Percentiles rank a stretch among this genome's conserved stretches.
phyloP scores from a whole-genome alignment of 768 basidiomycete genomes.

The Mycena sanguinolenta region DNA sequence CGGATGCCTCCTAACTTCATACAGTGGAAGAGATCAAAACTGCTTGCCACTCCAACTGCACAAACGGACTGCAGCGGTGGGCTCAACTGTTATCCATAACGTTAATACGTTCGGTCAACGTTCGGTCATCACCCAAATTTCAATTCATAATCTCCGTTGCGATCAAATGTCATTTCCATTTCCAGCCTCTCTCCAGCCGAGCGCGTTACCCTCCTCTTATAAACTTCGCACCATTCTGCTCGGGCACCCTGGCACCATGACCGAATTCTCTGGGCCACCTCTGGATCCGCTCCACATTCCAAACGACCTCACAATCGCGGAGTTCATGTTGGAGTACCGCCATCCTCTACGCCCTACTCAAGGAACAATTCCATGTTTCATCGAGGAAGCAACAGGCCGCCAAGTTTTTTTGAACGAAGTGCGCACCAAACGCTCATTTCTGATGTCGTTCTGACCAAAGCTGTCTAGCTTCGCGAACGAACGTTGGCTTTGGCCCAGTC shows the following conservation, averaged over 20 bases:
- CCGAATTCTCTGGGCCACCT: constrained; percentile 44
- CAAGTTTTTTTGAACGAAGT: constrained; percentile 58
- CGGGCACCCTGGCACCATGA: constrained; percentile 35
- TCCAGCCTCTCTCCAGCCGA: too few relatives aligned
- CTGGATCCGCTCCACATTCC: constrained; percentile 56
- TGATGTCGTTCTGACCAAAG: not conserved
- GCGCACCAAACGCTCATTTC: constrained; percentile 21
- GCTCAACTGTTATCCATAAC: too few relatives aligned
- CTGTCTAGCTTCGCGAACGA: constrained; percentile 49
- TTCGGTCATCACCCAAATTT: too few relatives aligned
- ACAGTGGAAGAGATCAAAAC: too few relatives aligned
- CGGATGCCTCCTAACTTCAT: too few relatives aligned
- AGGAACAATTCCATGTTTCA: constrained; percentile 58
- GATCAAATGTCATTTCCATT: too few relatives aligned
- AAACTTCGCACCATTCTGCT: too few relatives aligned
- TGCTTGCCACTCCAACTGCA: too few relatives aligned
- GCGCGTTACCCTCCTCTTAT: too few relatives aligned
- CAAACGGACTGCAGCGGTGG: too few relatives aligned
- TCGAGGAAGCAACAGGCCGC: constrained; percentile 65
- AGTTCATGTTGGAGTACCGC: constrained; percentile 67
- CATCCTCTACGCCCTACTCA: constrained; percentile 60
- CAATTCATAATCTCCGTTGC: too few relatives aligned
- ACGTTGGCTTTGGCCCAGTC: constrained; percentile 58
- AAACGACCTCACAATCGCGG: constrained; percentile 67
- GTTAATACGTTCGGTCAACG: too few relatives aligned